phyloP scores from a whole-genome alignment of 345 rosid species.

The Syzygium aromaticum region DNA sequence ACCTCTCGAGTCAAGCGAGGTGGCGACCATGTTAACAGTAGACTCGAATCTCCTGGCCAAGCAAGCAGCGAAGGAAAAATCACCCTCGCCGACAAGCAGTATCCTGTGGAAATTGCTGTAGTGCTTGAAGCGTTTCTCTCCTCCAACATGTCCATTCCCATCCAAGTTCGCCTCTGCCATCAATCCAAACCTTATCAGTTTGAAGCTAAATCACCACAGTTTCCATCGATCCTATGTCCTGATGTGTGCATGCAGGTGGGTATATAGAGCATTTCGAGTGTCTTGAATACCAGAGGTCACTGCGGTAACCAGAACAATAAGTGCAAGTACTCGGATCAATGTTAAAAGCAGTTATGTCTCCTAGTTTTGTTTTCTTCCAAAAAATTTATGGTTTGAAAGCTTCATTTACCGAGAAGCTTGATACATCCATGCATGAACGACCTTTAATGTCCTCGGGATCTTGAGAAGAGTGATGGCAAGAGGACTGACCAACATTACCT shows the following conservation, averaged over 20 bases:
- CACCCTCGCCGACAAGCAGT: conserved; percentile 56
- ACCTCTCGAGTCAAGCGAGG: conserved; percentile 33
- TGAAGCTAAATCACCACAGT: not conserved
- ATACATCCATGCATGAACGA: not conserved
- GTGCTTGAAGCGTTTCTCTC: conserved; percentile 25
- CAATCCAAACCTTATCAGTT: not conserved
- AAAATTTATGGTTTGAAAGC: not conserved
- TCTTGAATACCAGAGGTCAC: not conserved
- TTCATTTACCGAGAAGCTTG: not conserved
- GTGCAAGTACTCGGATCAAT: not conserved
- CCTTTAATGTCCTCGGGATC: not conserved
- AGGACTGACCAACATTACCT: not conserved
- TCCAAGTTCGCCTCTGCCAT: not conserved
- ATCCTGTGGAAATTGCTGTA: conserved; percentile 28
- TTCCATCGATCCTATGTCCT: not conserved
- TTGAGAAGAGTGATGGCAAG: not conserved
- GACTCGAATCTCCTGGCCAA: conserved; percentile 38
- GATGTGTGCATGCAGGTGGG: not conserved
- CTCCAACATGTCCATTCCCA: not conserved
- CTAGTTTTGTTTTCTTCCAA: not conserved
- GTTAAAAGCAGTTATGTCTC: not conserved
- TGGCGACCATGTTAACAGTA: conserved; percentile 34
- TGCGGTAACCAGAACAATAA: not conserved
- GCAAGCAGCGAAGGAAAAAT: conserved; percentile 45
- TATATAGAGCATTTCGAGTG: not conserved